Base-by-base conservation (phyloP, 257 asterid genomes). In the Penstemon eatonii region DNA sequence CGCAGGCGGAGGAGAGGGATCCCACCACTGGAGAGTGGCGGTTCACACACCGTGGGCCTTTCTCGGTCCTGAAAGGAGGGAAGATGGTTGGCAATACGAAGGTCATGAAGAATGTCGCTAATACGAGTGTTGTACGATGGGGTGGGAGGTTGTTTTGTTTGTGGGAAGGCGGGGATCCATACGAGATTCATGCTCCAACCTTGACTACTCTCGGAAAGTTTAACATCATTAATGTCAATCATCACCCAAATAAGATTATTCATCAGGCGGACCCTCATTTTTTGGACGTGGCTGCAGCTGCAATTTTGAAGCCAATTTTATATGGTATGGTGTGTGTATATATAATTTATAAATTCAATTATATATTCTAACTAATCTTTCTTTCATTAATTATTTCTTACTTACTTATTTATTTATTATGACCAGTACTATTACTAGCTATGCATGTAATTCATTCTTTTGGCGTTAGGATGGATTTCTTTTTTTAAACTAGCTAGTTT, bases 61-160 rank as follows among this genome's bases (percentile, higher is more conserved):
- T 93, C 43, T 93, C 99, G 51, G 99, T 93, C 41, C 40, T 93
- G 52, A 90, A 86, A 74, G 97, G 99, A 0, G 96, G 87, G 47
- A 87, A 78, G 7, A 90, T 88, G 92, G 80, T 88, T 43, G 99
- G 99, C 41, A 93, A 93, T 2, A 90, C 99, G 0, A 93, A 93
- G 83, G 99, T 93, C 12, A 93, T 93, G 99, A 93, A 93, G 73
- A 93, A 93, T 78, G 99, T 93, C n/a, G 99, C 99, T 3, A 93
- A 93, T 36, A 93, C 99, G 37, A 93, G 99, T 58, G 99, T 93
- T 8, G 37, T 93, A 7, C 80, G 73, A 55, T 93, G 99, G 99
- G 96, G 84, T 37, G 96, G 91, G 43, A 78, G 97, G 76, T 69
- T 93, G 71, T 79, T 93, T 47, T 90, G 97, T 68, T 49, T 93